Base-by-base conservation (phyloP, 179 eudicot species). In the Kewa caespitosa region DNA sequence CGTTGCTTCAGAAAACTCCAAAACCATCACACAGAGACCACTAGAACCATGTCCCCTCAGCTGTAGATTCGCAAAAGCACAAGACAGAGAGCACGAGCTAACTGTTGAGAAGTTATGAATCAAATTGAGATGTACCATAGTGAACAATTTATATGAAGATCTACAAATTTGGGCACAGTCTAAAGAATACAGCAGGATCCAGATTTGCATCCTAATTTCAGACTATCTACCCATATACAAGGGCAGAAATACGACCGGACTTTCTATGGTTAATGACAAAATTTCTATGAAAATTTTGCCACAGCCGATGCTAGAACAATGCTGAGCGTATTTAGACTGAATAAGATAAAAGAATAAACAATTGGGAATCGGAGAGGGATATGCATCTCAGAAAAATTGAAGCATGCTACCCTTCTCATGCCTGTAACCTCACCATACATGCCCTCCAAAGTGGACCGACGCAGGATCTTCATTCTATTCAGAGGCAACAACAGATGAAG, bases 311-410 rank as follows among this genome's bases (percentile, higher is more conserved):
- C 60, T 10, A 14, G 1, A 69, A 70, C 55, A 55, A 69, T 78
- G 69, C 65, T 33, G 59, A 36, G 33, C 68, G 38, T 62, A 75
- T 62, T 27, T 67, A 72, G 64, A 81, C 70, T 71, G 76, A 81
- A 83, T 81, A 59, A 80, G 79, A 85, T 71, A 75, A 73, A 82
- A 72, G 83, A 87, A 87, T 78, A 83, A 87, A 82, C 83, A 85
- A 79, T 78, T 70, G 79, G 81, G 72, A 57, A 68, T 14, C 65
- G 55, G 43, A 65, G 77, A 73, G 70, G 81, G 70, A 60, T 61
- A 72, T 55, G 73, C 77, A 67, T 82, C 84, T 81, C 71, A 74
- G 61, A 81, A 78, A 84, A 75, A 81, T 71, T 23, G n/a, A 61
- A 84, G 82, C 79, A 70, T 48, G 52, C 32, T n/a, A n/a, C 72